Percentiles rank a stretch among this genome's conserved stretches.
phyloP scores from a whole-genome alignment of 2,329 filamentous ascomycete genomes.

The Alternaria triticimaculans region DNA sequence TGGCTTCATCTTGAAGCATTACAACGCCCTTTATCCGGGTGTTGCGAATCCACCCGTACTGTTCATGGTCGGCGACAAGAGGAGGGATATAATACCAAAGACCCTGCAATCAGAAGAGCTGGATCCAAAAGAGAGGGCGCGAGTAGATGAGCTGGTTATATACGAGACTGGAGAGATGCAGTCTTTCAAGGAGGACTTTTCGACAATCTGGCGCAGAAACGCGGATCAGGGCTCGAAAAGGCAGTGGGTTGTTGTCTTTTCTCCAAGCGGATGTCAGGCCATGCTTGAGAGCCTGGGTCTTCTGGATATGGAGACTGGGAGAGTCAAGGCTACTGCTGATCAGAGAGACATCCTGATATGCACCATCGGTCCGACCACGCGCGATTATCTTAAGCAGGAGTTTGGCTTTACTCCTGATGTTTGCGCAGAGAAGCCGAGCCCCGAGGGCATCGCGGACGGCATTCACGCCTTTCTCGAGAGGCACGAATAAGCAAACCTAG shows the following conservation, averaged over 20 bases:
- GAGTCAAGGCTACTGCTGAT: constrained; percentile 26
- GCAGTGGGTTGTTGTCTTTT: constrained; percentile 79
- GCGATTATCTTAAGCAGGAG: constrained; percentile 70
- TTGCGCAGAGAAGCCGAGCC: constrained; percentile 82
- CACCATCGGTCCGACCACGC: constrained; percentile 93
- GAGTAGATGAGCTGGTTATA: constrained; percentile 79
- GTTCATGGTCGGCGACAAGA: constrained; percentile 89
- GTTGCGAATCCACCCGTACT: constrained; percentile 68
- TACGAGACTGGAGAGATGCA: constrained; percentile 87
- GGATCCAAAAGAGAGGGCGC: constrained; percentile 60
- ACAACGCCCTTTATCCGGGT: constrained; percentile 57
- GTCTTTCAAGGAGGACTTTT: constrained; percentile 75
- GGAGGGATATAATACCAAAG: constrained; percentile 87
- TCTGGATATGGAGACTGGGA: constrained; percentile 51
- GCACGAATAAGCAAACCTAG: neutral
- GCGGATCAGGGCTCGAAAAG: constrained; percentile 34
- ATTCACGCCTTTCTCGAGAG: constrained; percentile 57
- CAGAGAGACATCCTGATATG: constrained; percentile 68
- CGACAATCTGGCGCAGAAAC: constrained; percentile 57
- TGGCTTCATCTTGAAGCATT: constrained; percentile 78
- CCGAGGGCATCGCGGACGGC: constrained; percentile 75
- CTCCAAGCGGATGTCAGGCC: constrained; percentile 66
- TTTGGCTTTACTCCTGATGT: constrained; percentile 76
- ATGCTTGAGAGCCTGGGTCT: constrained; percentile 63
- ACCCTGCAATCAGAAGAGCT: constrained; percentile 69